Base-by-base conservation (phyloP, 2,329 filamentous ascomycete species). In the Aspergillus sp. region DNA sequence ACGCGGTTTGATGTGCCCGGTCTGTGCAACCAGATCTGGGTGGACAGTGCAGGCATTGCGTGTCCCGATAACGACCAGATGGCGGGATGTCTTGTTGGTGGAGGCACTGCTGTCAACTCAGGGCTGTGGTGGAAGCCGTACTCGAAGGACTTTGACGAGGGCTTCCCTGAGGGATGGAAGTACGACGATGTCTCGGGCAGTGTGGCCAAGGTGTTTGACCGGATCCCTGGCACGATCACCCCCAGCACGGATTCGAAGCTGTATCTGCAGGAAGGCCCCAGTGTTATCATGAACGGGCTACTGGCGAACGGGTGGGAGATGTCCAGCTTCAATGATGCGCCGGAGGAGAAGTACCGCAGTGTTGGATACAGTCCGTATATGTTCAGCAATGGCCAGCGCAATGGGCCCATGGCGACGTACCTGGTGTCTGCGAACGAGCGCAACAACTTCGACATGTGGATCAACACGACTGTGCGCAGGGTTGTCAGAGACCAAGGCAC, bases 121-220 rank as follows among this genome's bases (percentile, higher is more conserved):
- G 68, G 68, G 64, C 25, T 70, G 6, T 70, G 31, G 66, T 69
- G 14, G 66, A 69, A 89, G 0, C 83, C 87, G 59, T 79, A 82
- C 5, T 48, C 46, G 3, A 70, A 76, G 7, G 89, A 91, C 69
- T 91, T 88, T 78, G 86, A 91, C 69, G 81, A 83, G 69, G 88
- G 89, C 70, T 92, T 90, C 76, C 89, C 89, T 1, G 62, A 76
- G 2, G 89, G 88, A 31, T 92, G 89, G 89, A 86, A 88, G 72
- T 80, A 84, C 17, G 69, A 75, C 6, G 87, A 91, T 64, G 82
- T 91, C 69, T 75, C 76, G 59, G 69, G 76, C 23, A 84, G 88
- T 1, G 84, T 86, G 6, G 74, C 82, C 27, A 82, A 84, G 43
- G 84, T 88, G 6, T 91, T 90, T 70, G 76, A 79, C 37, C 82